Evolutionary conservation across 768 basidiomycete genomes (phyloP), one percentile per base, ranked within the genome.

Genomic region (Tremella mesenterica): DNA sequence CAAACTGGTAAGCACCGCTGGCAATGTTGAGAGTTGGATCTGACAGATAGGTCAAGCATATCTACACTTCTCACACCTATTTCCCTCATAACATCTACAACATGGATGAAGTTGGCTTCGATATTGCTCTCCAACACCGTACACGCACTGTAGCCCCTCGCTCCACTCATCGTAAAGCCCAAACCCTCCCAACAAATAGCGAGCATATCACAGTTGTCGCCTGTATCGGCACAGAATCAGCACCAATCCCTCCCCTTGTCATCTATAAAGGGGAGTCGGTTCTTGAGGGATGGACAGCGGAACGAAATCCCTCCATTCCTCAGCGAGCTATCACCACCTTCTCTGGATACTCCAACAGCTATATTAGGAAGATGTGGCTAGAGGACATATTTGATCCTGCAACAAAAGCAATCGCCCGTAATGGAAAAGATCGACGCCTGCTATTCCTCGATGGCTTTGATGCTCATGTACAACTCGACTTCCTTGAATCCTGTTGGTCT

Each of bases 151-250:
- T 36, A 10, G 33, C 33, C 33, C 33, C 33, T 36, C 33, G 33
- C 33, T 10, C 10, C 33, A 10, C 10, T 36, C 33, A 10, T 18
- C 33, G 33, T 18, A 36, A 36, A 10, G 33, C 33, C 33, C 33
- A 36, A 18, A 18, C 33, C 33, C 12, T 36, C 33, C 18, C 33
- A 10, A 18, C 12, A 10, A 10, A 10, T 10, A 36, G 12, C 10
- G 33, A 36, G 33, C 33, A 36, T 27, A 53, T 52, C 29, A 48
- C 56, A 14, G 47, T 43, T 29, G 41, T 53, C 3, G 50, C 51
- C 6, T 25, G 46, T 18, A 49, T 53, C 4, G 31, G 29, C 2
- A 53, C 31, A 14, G 14, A 18, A 16, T 10, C 33, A 36, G 33
- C 33, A 36, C 33, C 33, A 10, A 18, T 36, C 12, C 33, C 33